Evolutionary conservation across 768 basidiomycete species (phyloP).

Genomic region (Tylopilus subfusipes): DNA sequence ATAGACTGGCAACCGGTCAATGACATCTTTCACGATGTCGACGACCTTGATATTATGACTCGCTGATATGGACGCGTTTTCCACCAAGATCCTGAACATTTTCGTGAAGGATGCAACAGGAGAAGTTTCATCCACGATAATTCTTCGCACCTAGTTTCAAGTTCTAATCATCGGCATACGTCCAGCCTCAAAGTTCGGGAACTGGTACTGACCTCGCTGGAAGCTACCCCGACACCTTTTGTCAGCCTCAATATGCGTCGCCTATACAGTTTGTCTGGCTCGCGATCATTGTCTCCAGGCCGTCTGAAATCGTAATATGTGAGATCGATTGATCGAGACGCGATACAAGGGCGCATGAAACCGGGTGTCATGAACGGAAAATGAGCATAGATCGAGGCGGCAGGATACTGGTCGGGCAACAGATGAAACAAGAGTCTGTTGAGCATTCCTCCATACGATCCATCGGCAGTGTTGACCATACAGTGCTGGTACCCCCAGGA

Average conservation of each 20-base stretch:
- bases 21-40: constrained; percentile 66
- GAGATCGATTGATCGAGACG: constrained; percentile 28
- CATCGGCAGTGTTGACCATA: constrained; percentile 58
- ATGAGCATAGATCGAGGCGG: constrained; percentile 64
- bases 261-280: constrained; percentile 6
- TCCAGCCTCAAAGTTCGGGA: not conserved
- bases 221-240: not conserved
- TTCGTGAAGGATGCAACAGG: constrained; percentile 8
- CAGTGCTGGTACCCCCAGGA: constrained; percentile 78
- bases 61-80: constrained; percentile 10
- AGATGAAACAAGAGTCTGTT: constrained; percentile 69
- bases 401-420: constrained; percentile 65
- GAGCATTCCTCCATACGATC: constrained; percentile 74
- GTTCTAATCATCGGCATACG: not conserved
- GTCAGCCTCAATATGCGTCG: constrained; percentile 19
- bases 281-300: constrained; percentile 31
- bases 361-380: constrained; percentile 77
- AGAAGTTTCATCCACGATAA: constrained; percentile 14
- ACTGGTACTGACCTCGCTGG: constrained; percentile 14
- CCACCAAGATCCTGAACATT: constrained; percentile 8
- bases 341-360: constrained; percentile 42
- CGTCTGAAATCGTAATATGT: constrained; percentile 58
- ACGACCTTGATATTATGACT: constrained; percentile 29
- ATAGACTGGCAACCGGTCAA: constrained; percentile 57
- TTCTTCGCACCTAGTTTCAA: constrained; percentile 9